Evolutionary conservation across 78 protist species (phyloP), one percentile per base, ranked within the genome.

Genomic region (Acrasis kona): DNA sequence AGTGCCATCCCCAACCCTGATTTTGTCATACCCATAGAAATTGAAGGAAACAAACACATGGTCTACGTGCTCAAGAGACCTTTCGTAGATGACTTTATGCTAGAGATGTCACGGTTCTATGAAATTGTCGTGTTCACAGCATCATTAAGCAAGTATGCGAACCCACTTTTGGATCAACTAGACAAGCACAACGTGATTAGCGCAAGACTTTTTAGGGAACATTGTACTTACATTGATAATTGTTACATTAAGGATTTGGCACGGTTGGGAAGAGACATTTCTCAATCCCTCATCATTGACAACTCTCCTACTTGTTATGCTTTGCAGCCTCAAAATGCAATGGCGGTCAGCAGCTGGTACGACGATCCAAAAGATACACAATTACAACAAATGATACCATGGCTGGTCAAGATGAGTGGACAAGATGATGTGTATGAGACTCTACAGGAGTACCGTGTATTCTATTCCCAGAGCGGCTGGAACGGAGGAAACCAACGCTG

Each of bases 81-180:
- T 0, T 42, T 58, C 36, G 89, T 88, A 10, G 94, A 90, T 68
- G 84, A 76, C 10, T 95, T 95, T 74, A 64, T 95, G 36, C 10
- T 4, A 29, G 72, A 70, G 0, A 27, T 80, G 12, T 65, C 79
- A 35, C 39, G 84, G 30, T 41, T 68, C 28, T 95, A 81, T 72
- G 96, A 95, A 86, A 81, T 91, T 29, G 91, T 89, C 12, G 76
- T 91, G 0, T 95, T 90, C 77, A 95, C 98, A 3, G 98, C 98
- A 0, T 30, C 80, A 6, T 78, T 91, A 7, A 76, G 87, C 27
- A 87, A 78, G 84, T 95, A 95, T 68, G 98, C 98, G 19, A 85
- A 90, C 76, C 96, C 96, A 28, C 90, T 95, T 29, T 41, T 91
- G 31, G 93, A 91, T 58, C 72, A 76, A 4, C 84, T 94, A 31